Base-by-base conservation (phyloP, 192 early-diverging fungal species). In the Cetraspora pellucida region DNA sequence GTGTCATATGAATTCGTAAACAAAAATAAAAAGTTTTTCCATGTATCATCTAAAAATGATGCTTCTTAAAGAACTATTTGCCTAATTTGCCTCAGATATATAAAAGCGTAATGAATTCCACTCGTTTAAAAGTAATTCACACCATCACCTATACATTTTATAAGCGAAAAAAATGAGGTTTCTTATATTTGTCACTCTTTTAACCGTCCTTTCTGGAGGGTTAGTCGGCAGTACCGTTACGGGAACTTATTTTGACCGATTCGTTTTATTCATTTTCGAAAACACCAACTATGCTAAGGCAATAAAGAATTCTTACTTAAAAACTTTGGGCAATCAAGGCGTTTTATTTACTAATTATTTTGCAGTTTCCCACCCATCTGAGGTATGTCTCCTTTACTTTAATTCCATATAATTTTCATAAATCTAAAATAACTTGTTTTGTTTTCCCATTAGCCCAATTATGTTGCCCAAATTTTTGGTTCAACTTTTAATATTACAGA, bases 261-360 rank as follows among this genome's bases (percentile, higher is more conserved):
- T 73, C 43, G 14, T 71, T 45, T 2, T 75, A n/a, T 16, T 77
- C 23, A 71, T 75, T 27, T 72, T 77, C 17, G 75, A 77, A 71
- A 77, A 77, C 44, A 75, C 14, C 3, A 43, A 25, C 28, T 77
- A 73, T 31, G 2, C 3, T 19, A n/a, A 4, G 47, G 75, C 50
- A 9, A 73, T 30, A 25, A 16, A 28, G 3, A 16, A 64, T 44
- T 13, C 71, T 14, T 65, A 65, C 2, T 19, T 65, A 2, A 11
- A 8, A 4, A 28, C 13, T 28, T 65, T 65, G 25, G 3, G 7
- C 10, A 65, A 2, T 19, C 30, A 72, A 11, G 49, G 71, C 19
- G 25, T 72, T 19, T n/a, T 72, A 5, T 57, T 72, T 37, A 61
- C 30, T 9, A 72, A 72, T 44, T 72, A 14, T 65, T 65, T 64